Evolutionary conservation across 371 early-diverging fungal species (phyloP), one percentile per base, ranked within the genome.

Genomic region (Basidiobolus meristosporus): DNA sequence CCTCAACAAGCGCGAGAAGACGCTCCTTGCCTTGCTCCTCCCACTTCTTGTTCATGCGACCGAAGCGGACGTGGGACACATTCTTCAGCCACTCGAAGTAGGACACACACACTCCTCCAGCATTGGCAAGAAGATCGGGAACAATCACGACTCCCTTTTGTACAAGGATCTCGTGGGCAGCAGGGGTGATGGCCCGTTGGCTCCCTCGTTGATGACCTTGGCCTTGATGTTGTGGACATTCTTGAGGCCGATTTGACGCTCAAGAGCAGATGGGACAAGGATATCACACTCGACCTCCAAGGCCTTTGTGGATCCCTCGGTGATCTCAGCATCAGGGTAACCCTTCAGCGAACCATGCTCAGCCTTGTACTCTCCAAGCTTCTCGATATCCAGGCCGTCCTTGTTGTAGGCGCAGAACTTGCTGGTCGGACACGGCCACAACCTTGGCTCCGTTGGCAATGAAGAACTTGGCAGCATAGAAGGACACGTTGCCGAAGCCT

Each of bases 401-500:
- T 62, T 54, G 50, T 73, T 77, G 47, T 73, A 79, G 36, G 71
- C 73, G 28, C 70, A 59, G 48, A 65, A 63, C 40, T 85, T 76
- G 49, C 69, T 69, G 48, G 83, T 87, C 42, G 72, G 74, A 36
- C 87, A 60, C 46, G 46, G 78, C 89, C 23, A 82, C 56, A 44
- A 88, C 62, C 57, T 78, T 82, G 46, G 89, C 89, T 45, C 73
- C 56, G 49, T 82, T 79, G 57, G 68, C 62, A 46, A 74, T 68
- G 48, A 87, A 86, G 67, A 88, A 88, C 57, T 82, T 81, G 53
- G 85, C 78, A 28, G 85, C 78, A 66, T 78, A 81, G 64, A 78
- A 83, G 33, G 87, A 87, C 43, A 88, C 89, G 51, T 88, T 88
- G 54, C 89, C 89, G 42, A 88, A 87, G 38, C 89, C 89, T 62